Conservation (phyloP, 768 basidiomycete genomes). For the Ephemerocybe angulata region DNA sequence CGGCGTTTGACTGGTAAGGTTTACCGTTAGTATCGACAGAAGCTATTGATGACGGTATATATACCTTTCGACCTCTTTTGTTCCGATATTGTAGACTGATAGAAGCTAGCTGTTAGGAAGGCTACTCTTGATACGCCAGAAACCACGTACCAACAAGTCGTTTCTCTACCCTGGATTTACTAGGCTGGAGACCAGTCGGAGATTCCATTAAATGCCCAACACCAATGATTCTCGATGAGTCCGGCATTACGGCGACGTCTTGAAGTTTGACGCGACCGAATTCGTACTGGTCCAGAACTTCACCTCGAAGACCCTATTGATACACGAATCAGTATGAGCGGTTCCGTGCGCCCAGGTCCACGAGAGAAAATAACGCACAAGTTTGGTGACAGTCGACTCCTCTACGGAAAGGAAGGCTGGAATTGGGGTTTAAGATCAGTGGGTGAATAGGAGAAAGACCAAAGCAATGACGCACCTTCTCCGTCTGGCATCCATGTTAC, state of each 20-base stretch:
- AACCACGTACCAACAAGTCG: conserved; percentile 63
- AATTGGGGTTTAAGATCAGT: neutral
- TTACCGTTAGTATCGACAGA: conserved; percentile 6
- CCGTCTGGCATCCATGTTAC: conserved; percentile 68
- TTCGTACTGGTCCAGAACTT: conserved; percentile 41
- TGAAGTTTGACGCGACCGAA: conserved; percentile 63
- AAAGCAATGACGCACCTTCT: conserved; percentile 37
- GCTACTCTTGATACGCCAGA: conserved; percentile 8
- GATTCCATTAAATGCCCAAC: conserved; percentile 68
- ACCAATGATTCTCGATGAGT: conserved; percentile 58
- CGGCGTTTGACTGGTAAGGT: conserved; percentile 54
- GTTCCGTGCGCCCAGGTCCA: neutral
- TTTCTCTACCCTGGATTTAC: conserved; percentile 67
- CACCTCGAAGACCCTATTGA: conserved; percentile 1
- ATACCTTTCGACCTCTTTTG: conserved; percentile 65
- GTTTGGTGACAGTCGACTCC: conserved; percentile 53
- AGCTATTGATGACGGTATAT: conserved; percentile 13
- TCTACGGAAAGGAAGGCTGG: conserved; percentile 72
- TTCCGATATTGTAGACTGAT: conserved; percentile 64
- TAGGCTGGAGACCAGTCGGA: conserved; percentile 59
- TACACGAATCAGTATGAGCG: conserved; percentile 9
- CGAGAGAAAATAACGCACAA: conserved; percentile 36
- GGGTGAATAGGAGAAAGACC: neutral
- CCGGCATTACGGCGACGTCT: conserved; percentile 68
- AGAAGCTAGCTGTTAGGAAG: neutral